These are phyloP conservation scores for Volvariella volvacea DNA, from an alignment of 1,284 basidiomycete genomes.

Conservation along the genomic window DNA sequence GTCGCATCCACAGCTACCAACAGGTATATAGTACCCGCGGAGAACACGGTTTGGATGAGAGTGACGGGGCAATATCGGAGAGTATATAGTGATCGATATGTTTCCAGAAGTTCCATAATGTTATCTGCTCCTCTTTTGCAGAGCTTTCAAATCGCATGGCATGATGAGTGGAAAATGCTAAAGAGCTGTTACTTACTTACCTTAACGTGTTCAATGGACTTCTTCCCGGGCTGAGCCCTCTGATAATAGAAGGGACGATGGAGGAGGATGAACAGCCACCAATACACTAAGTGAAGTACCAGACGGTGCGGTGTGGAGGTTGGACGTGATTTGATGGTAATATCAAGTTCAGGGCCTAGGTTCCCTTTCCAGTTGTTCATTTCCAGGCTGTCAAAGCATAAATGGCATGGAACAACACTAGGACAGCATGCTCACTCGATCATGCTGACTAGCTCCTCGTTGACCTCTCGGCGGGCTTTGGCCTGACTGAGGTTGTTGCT, in stretches of 20 bases:
- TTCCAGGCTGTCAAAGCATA: conserved; percentile 34
- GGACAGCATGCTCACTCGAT: conserved; percentile 38
- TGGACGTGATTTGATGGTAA: conserved; percentile 40
- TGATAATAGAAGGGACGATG: conserved; percentile 61
- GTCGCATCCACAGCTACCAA: conserved; percentile 51
- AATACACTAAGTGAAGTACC: conserved; percentile 57
- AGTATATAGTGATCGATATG: conserved; percentile 50
- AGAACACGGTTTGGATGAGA: conserved; percentile 57
- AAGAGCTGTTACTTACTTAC: conserved; percentile 23
- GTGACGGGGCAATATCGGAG: conserved; percentile 60
- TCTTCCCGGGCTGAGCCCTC: conserved; percentile 28
- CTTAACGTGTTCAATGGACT: conserved; percentile 44
- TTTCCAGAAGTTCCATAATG: conserved; percentile 51
- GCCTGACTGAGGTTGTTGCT: conserved; percentile 39
- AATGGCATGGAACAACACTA: neutral
- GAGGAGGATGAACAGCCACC: conserved; percentile 60
- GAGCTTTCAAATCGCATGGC: conserved; percentile 26
- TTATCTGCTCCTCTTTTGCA: conserved; percentile 60
- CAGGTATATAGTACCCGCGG: conserved; percentile 58
- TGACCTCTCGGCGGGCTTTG: conserved; percentile 28
- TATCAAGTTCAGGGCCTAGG: conserved; percentile 46
- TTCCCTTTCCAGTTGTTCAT: conserved; percentile 56
- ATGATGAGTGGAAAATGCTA: conserved; percentile 9
- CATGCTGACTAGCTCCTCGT: conserved; percentile 42
- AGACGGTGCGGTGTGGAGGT: conserved; percentile 54